Percentiles rank a stretch among this genome's conserved stretches.
Evolutionary conservation across 73 alveolate species (phyloP).

Genomic region (Effrenium voratum): DNA sequence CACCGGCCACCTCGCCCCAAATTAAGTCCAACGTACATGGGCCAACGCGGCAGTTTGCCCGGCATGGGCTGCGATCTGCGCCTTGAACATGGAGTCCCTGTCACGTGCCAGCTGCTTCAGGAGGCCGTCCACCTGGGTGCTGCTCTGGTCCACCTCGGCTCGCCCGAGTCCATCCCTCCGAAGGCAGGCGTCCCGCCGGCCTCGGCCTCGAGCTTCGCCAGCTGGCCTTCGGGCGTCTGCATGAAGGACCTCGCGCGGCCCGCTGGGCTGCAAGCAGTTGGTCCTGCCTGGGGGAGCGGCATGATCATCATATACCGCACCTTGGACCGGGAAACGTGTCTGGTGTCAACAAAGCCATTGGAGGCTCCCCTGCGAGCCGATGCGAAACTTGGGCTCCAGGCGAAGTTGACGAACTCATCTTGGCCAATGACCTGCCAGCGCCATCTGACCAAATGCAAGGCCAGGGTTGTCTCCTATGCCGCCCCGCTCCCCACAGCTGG

Average conservation of each 20-base stretch:
- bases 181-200: not conserved
- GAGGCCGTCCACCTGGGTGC: slow-evolving; percentile 39
- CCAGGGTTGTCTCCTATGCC: no score
- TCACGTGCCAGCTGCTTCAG: slow-evolving; percentile 49
- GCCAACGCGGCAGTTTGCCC: no score
- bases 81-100: slow-evolving; percentile 75
- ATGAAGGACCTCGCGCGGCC: slow-evolving; percentile 32
- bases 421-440: slow-evolving; percentile 57
- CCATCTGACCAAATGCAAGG: no score
- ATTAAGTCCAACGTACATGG: no score
- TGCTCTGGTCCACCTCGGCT: slow-evolving; percentile 31
- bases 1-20: not conserved
- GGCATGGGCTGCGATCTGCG: no score
- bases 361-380: not conserved
- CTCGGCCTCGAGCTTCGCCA: slow-evolving; percentile 61
- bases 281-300: not conserved
- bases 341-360: not conserved
- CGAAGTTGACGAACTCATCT: slow-evolving; percentile 83
- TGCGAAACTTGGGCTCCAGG: not conserved
- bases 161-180: not conserved
- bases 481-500: no score
- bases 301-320: slow-evolving; percentile 91
- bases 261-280: not conserved
- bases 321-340: no score
- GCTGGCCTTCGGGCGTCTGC: slow-evolving; percentile 85